Evolutionary conservation across 495 filamentous ascomycete species (phyloP).

Genomic region (Pyrenula aspistea): DNA sequence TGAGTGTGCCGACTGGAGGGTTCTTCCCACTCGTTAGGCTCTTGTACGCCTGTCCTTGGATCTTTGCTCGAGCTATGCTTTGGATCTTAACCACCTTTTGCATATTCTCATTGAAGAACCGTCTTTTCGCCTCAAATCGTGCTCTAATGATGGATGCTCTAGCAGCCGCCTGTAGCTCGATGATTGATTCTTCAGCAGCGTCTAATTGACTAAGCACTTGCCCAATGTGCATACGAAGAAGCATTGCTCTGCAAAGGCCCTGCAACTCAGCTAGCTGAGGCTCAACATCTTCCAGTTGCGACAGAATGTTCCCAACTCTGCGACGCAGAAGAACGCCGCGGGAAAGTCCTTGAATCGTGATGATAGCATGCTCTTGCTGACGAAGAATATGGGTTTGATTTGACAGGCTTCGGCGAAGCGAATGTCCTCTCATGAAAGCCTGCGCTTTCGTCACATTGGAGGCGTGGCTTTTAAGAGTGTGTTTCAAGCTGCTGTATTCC

Average conservation of each 20-base stretch:
- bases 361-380: constrained; percentile 37
- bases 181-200: constrained; percentile 61
- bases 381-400: constrained; percentile 42
- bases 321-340: constrained; percentile 67
- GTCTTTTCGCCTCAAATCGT: constrained; percentile 71
- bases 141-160: constrained; percentile 63
- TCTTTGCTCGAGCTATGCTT: constrained; percentile 83
- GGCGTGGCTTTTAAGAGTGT: neutral
- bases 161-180: constrained; percentile 62
- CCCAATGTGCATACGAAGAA: constrained; percentile 60
- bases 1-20: constrained; percentile 88
- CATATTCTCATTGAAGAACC: constrained; percentile 92
- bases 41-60: constrained; percentile 97
- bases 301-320: constrained; percentile 57
- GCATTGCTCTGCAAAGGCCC: constrained; percentile 62
- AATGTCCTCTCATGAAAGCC: constrained; percentile 28
- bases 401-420: constrained; percentile 28
- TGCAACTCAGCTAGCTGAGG: constrained; percentile 61
- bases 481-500: neutral
- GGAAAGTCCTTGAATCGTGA: constrained; percentile 60
- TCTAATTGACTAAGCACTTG: constrained; percentile 63
- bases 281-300: constrained; percentile 69
- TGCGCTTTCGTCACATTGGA: constrained; percentile 30
- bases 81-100: constrained; percentile 97
- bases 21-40: constrained; percentile 93